Evolutionary conservation across 1,139 yeast species (phyloP), one percentile per base, ranked within the genome.

Genomic region (Hemisphaericaspora subhashii): DNA sequence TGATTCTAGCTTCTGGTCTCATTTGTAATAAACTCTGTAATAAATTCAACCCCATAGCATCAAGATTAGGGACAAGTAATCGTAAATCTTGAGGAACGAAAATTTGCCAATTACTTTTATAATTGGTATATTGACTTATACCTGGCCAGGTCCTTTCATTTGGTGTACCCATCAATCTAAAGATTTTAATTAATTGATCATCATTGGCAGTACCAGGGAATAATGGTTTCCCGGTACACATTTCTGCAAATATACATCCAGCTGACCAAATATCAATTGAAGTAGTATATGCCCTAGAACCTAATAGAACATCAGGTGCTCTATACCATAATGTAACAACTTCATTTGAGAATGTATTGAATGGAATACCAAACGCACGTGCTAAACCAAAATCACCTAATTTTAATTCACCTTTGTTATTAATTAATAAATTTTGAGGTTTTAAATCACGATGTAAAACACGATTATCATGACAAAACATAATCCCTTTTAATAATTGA

Each of bases 251-350:
- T 41, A 92, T 92, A 63, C 98, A 90, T 16, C 99, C 99, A 43
- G 89, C 87, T 14, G 96, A 87, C 99, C 99, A 92, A 84, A 94
- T 89, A 61, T 92, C 99, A 36, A 92, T 97, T 20, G 98, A 98
- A 0, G 98, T 92, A 37, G 96, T 86, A 64, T 92, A 92, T 62
- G 92, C 98, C 51, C 94, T 88, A 17, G 98, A 97, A 23, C 99
- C 99, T 29, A 92, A 73, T 48, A 92, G 72, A 44, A 92, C 88
- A 60, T 92, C 99, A 1, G 99, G 99, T 1, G 98, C 90, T 51
- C 99, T 76, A 64, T 92, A 92, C 99, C 99, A 92, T 52, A 94
- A 72, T 0, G 99, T 92, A 40, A 94, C 98, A 44, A 92, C 97
- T 60, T 92, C 98, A 66, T 90, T 97, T 10, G 98, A 90, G 60